Conservation (phyloP, 331 rosid genomes). For the Arachis monticola region DNA sequence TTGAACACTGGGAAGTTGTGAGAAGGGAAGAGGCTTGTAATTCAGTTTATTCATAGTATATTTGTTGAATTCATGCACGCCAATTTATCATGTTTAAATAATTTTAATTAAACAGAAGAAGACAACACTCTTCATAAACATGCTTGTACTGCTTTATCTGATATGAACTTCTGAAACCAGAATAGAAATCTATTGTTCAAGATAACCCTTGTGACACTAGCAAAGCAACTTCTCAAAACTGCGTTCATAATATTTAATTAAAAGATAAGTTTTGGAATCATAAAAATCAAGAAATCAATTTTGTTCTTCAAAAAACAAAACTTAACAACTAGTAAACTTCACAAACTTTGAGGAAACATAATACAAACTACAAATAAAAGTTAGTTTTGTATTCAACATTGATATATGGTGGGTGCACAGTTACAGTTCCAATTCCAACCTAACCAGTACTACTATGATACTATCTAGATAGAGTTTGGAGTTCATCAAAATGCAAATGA, state of each 20-base stretch:
- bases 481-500: too few species aligned
- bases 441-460: too few species aligned
- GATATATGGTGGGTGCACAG: too few species aligned
- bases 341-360: not conserved
- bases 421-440: too few species aligned
- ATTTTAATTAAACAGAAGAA: not conserved
- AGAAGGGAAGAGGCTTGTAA: conserved; percentile 12
- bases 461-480: too few species aligned
- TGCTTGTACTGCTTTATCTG: too few species aligned
- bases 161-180: too few species aligned
- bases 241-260: too few species aligned
- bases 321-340: not conserved
- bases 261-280: not conserved
- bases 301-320: too few species aligned
- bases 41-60: not conserved
- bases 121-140: too few species aligned
- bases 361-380: not conserved
- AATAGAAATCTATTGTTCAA: not conserved
- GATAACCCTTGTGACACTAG: not conserved
- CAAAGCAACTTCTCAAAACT: not conserved
- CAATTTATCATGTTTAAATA: not conserved
- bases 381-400: not conserved
- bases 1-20: not conserved
- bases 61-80: not conserved
- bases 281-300: not conserved